Evolutionary conservation across 768 basidiomycete species (phyloP).

Genomic region (Clathrus columnatus): DNA sequence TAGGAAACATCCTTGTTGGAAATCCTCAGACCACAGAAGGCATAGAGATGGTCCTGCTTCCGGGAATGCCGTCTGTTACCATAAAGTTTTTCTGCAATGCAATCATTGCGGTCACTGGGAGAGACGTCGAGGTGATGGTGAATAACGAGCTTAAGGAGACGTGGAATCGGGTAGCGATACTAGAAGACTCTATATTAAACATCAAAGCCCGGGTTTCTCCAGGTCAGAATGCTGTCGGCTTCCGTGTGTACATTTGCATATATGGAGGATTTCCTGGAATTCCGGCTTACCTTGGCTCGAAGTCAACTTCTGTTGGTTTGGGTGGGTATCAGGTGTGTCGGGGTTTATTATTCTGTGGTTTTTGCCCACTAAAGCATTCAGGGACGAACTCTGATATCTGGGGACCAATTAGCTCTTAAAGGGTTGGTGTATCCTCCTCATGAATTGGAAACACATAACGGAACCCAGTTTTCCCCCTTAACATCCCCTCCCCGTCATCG

Average conservation of each 20-base stretch:
- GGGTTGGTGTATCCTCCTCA: conserved; percentile 20
- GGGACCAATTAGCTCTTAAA: conserved; percentile 41
- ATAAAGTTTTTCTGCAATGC: conserved; percentile 42
- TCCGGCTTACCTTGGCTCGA: conserved; percentile 50
- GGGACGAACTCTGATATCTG: conserved; percentile 43
- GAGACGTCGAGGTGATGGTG: conserved; percentile 32
- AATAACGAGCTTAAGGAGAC: conserved; percentile 30
- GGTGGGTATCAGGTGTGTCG: conserved; percentile 47
- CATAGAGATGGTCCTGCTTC: conserved; percentile 44
- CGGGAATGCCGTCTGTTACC: conserved; percentile 31
- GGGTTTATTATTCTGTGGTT: background rate
- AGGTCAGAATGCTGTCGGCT: conserved; percentile 27
- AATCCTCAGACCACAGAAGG: conserved; percentile 44
- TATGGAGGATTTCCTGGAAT: conserved; percentile 53
- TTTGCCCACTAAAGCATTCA: conserved; percentile 19
- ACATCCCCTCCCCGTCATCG: conserved; percentile 18
- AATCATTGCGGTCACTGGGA: conserved; percentile 51
- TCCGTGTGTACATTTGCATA: conserved; percentile 47
- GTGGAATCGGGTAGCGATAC: conserved; percentile 44
- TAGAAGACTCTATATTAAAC: conserved; percentile 33
- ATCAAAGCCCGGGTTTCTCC: conserved; percentile 24
- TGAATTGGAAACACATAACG: conserved; percentile 16
- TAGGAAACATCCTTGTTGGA: conserved; percentile 50
- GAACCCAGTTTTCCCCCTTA: background rate
- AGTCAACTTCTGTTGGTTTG: conserved; percentile 54